Base-by-base conservation (phyloP, 116 monocot species). In the Posidonia oceanica region DNA sequence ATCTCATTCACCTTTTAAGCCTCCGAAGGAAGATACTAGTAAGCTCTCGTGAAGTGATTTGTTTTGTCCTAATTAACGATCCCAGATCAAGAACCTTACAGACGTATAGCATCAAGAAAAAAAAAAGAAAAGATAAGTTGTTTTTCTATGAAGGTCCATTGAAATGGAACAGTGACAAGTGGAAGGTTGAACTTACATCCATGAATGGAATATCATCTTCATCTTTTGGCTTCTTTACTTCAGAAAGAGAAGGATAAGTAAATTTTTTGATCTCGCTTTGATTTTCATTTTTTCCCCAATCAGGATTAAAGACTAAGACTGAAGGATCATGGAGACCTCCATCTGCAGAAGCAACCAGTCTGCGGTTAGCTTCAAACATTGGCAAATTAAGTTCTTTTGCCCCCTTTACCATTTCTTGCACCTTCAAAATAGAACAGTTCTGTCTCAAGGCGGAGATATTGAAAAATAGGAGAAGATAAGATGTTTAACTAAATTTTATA, bases 131-230 rank as follows among this genome's bases (percentile, higher is more conserved):
- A 29, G 29, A 29, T 29, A 29, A 29, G 29, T 29, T 29, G 29
- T 29, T 29, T 1, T 29, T 29, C 29, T 29, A 29, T 29, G 1
- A 29, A 29, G 29, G 29, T 29, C 29, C 29, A 29, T 29, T 21
- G 36, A 11, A n/a, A 48, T 21, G 36, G 5, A 14, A 41, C 38
- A 39, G 18, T 14, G 6, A 16, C 16, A 65, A 15, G 40, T 16
- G 40, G 2, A 13, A 13, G 16, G 4, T 15, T 18, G n/a, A 12
- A 72, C 82, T 57, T 76, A 95, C 95, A 73, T 78, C 72, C 95
- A 95, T 91, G 75, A 88, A 95, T 36, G 95, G 84, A 72, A 95
- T 85, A 77, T 91, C 91, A 42, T 88, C 95, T 72, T 95, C 86
- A 1, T 59, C 80, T 58, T 22, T 78, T 54, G 91, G 88, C 70